Evolutionary conservation across 768 basidiomycete species (phyloP).

Genomic region (Phylloporus sp.): DNA sequence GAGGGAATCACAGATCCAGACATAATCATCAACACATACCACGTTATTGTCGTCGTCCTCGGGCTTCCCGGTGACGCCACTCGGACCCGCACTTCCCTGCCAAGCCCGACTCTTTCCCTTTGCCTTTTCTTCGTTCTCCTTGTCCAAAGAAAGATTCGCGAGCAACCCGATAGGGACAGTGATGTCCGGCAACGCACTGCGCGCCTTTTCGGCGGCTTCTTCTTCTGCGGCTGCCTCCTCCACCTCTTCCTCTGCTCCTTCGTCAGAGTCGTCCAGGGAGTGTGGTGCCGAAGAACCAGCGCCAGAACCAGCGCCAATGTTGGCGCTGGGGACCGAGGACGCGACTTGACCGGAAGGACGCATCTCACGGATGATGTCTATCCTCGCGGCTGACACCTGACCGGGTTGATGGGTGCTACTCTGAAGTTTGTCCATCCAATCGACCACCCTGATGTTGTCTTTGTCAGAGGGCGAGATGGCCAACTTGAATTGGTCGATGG

Average conservation of each 20-base stretch:
- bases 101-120: slow-evolving; percentile 35
- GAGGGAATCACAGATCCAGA: background rate
- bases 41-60: slow-evolving; percentile 61
- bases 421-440: slow-evolving; percentile 70
- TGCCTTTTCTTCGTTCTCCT: slow-evolving; percentile 39
- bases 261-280: slow-evolving; percentile 36
- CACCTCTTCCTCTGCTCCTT: slow-evolving; percentile 27
- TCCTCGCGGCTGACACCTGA: slow-evolving; percentile 31
- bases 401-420: slow-evolving; percentile 50
- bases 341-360: slow-evolving; percentile 24
- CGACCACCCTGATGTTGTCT: slow-evolving; percentile 61
- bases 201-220: slow-evolving; percentile 43
- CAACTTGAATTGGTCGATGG: slow-evolving; percentile 73
- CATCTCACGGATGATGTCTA: slow-evolving; percentile 28
- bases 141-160: slow-evolving; percentile 64
- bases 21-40: slow-evolving; percentile 30
- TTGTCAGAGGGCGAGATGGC: slow-evolving; percentile 73
- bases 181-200: slow-evolving; percentile 56
- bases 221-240: slow-evolving; percentile 32
- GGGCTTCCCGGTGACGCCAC: slow-evolving; percentile 22
- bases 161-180: slow-evolving; percentile 73
- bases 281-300: background rate
- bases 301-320: background rate
- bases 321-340: background rate
- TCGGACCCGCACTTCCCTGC: slow-evolving; percentile 19